Conservation (phyloP, 805 yeast species). For the Starmerella scarabaei region DNA sequence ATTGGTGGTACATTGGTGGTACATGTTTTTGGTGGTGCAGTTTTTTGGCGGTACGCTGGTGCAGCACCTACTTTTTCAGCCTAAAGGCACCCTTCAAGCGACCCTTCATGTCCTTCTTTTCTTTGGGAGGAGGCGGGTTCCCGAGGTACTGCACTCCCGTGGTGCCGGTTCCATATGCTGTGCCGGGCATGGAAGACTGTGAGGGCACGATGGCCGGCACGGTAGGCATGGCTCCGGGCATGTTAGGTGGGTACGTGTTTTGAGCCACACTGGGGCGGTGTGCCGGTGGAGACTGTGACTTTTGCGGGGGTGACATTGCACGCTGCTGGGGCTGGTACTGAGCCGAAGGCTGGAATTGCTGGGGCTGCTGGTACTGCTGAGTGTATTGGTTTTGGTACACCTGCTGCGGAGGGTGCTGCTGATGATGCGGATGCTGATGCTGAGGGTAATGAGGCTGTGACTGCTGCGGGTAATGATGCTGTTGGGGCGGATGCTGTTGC, state of each 20-base stretch:
- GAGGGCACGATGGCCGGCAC: background rate
- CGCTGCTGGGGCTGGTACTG: background rate
- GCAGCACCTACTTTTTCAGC: conserved; percentile 1
- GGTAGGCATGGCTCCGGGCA: background rate
- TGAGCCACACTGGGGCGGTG: no score
- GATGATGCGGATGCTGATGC: background rate
- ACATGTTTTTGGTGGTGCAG: background rate
- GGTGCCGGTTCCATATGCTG: background rate
- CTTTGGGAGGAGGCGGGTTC: conserved; percentile 5
- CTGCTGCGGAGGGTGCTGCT: background rate
- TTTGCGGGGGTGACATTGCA: background rate
- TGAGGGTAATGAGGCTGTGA: background rate
- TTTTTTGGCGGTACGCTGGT: background rate
- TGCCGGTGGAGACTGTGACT: no score
- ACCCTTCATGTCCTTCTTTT: conserved; percentile 13
- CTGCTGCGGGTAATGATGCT: background rate
- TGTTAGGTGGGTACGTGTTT: background rate
- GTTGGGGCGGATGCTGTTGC: background rate
- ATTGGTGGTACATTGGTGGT: background rate
- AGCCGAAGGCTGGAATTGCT: background rate
- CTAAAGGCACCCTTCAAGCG: conserved; percentile 17
- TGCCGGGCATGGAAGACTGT: background rate
- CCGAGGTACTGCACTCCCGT: conserved; percentile 3
- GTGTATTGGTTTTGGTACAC: background rate
- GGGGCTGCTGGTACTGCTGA: background rate